Evolutionary conservation across 1,139 yeast genomes (phyloP).

Genomic region (Scheffersomyces segobiensis): DNA sequence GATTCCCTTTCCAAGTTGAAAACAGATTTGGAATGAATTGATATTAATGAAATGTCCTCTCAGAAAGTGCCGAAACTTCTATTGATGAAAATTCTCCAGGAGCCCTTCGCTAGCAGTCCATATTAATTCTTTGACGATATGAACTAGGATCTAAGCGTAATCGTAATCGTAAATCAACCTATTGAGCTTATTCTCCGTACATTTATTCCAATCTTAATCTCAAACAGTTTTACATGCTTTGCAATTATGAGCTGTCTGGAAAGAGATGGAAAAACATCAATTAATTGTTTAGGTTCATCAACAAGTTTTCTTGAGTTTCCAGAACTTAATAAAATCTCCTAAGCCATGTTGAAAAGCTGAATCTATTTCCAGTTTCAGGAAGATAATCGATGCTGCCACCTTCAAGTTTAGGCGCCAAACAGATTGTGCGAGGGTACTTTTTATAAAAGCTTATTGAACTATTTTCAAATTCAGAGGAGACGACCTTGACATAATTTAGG

Average conservation of each 20-base stretch:
- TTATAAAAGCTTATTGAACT: too few species aligned
- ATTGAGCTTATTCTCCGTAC: not conserved
- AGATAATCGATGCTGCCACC: not conserved
- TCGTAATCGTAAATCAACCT: not conserved
- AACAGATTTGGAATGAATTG: not conserved
- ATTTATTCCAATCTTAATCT: not conserved
- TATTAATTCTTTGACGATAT: not conserved
- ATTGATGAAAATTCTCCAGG: not conserved
- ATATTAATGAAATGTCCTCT: not conserved
- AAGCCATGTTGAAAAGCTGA: not conserved
- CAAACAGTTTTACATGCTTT: not conserved
- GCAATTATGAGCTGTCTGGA: not conserved
- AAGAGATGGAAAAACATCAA: too few species aligned
- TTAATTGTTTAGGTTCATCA: not conserved
- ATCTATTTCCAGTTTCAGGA: not conserved
- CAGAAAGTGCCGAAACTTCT: not conserved
- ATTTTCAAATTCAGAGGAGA: too few species aligned
- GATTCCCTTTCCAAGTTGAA: too few species aligned
- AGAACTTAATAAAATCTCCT: not conserved
- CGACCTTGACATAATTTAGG: too few species aligned
- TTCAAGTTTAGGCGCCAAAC: too few species aligned
- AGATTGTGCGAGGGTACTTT: too few species aligned
- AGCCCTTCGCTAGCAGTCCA: not conserved
- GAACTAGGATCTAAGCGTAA: not conserved
- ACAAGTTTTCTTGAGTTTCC: not conserved